Percentiles rank a stretch among this genome's conserved stretches.
Evolutionary conservation across 345 rosid genomes (phyloP).

Genomic region (Raphanus raphanistrum): DNA sequence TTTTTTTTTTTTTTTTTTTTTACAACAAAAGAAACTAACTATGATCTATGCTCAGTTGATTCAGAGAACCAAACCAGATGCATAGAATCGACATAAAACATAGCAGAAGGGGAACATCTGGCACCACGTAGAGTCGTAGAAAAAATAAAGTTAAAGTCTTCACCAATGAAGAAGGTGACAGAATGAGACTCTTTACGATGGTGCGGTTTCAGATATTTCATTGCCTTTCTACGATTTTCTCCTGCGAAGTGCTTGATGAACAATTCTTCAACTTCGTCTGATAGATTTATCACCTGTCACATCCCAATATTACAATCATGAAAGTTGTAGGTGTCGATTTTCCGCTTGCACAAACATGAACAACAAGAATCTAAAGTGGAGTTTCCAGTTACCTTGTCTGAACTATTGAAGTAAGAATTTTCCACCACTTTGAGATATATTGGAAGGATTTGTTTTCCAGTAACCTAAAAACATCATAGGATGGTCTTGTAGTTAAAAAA

Average conservation of each 20-base stretch:
- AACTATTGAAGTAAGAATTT: slow-evolving; percentile 88
- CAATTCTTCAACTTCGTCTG: slow-evolving; percentile 85
- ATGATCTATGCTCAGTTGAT: too few relatives aligned
- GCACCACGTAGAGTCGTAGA: too few relatives aligned
- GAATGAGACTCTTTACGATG: slow-evolving; percentile 81
- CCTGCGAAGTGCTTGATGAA: slow-evolving; percentile 77
- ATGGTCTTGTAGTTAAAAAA: not conserved
- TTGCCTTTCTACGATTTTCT: slow-evolving; percentile 78
- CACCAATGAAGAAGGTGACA: slow-evolving; percentile 89
- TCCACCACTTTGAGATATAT: slow-evolving; percentile 89
- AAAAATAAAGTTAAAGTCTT: slow-evolving; percentile 35
- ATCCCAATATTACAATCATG: slow-evolving; percentile 23
- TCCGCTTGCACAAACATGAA: slow-evolving; percentile 33
- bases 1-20: too few relatives aligned
- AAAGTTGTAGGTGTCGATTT: slow-evolving; percentile 24
- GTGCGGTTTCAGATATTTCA: slow-evolving; percentile 84
- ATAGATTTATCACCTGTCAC: slow-evolving; percentile 78
- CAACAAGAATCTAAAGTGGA: not conserved
- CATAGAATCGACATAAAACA: too few relatives aligned
- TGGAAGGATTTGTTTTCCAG: slow-evolving; percentile 87
- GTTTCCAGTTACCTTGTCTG: slow-evolving; percentile 70
- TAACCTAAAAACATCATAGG: slow-evolving; percentile 48
- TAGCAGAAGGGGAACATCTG: too few relatives aligned
- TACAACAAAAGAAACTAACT: too few relatives aligned
- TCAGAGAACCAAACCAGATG: too few relatives aligned